Conservation (phyloP, 768 basidiomycete species). For the Saitozyma sp. region DNA sequence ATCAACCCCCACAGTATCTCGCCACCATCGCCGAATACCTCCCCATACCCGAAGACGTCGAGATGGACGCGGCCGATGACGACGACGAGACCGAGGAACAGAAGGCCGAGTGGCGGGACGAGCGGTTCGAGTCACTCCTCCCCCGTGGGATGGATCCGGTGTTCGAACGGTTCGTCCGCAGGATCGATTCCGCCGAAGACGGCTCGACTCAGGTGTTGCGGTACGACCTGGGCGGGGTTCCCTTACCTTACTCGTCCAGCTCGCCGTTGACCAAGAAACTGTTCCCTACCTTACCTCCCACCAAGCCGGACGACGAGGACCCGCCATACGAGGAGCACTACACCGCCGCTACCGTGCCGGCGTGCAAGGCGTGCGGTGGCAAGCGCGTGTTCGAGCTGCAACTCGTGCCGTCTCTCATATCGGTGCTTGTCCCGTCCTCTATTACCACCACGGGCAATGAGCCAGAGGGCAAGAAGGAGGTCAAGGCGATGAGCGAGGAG, state of each 20-base stretch:
- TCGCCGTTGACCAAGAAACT: conserved; percentile 70
- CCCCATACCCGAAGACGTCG: conserved; percentile 33
- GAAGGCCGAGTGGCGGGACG: conserved; percentile 46
- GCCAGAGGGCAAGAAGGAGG: conserved; percentile 22
- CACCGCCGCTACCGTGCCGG: conserved; percentile 60
- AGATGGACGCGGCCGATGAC: conserved; percentile 53
- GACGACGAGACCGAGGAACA: conserved; percentile 55
- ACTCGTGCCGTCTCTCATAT: conserved; percentile 90
- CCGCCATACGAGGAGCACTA: conserved; percentile 54
- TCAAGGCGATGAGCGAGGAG: conserved; percentile 61
- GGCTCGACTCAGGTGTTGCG: conserved; percentile 70
- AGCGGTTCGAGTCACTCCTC: conserved; percentile 62
- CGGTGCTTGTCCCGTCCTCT: conserved; percentile 59
- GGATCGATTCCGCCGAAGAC: conserved; percentile 67
- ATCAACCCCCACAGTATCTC: conserved; percentile 50
- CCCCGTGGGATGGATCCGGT: conserved; percentile 67
- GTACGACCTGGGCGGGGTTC: conserved; percentile 86
- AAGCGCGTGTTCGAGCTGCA: conserved; percentile 85
- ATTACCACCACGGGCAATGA: conserved; percentile 38
- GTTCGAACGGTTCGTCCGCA: conserved; percentile 78
- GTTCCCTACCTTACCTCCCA: conserved; percentile 62
- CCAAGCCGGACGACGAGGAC: conserved; percentile 38
- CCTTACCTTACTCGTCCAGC: conserved; percentile 74
- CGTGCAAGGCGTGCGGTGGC: conserved; percentile 68
- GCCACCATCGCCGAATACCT: conserved; percentile 49